Conservation (phyloP, 2,329 filamentous ascomycete genomes). For the Penicillium decumbens region DNA sequence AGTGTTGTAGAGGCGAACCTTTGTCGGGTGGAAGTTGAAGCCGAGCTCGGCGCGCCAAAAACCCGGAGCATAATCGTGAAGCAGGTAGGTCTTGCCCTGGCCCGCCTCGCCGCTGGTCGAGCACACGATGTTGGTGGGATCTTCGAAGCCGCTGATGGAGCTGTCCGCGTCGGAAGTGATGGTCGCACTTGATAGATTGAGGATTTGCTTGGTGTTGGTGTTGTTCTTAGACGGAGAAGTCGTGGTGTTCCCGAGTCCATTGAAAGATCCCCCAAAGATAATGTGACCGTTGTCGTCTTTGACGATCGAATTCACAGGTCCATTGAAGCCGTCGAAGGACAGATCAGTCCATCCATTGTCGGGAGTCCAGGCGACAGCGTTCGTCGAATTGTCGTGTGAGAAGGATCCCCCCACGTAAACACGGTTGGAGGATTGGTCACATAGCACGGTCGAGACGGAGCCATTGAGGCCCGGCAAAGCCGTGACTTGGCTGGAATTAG, state of each 20-base stretch:
- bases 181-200: constrained; percentile 77
- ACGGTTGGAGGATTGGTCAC: constrained; percentile 69
- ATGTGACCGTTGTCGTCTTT: constrained; percentile 78
- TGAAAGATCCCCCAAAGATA: constrained; percentile 87
- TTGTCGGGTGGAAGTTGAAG: constrained; percentile 82
- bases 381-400: constrained; percentile 72
- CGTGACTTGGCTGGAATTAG: constrained; percentile 63
- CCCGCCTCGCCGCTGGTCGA: constrained; percentile 63
- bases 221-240: constrained; percentile 51
- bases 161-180: constrained; percentile 62
- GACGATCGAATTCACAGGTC: constrained; percentile 78
- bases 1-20: constrained; percentile 83
- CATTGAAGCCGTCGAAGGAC: constrained; percentile 92
- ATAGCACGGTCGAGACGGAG: constrained; percentile 74
- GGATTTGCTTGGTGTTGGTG: constrained; percentile 60
- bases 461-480: constrained; percentile 78
- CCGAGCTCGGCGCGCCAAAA: constrained; percentile 79
- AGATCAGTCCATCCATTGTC: constrained; percentile 69
- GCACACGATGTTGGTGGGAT: constrained; percentile 80
- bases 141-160: constrained; percentile 61
- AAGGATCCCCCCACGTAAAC: constrained; percentile 92
- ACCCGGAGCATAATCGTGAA: constrained; percentile 69
- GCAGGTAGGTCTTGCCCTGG: constrained; percentile 74
- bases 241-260: constrained; percentile 76
- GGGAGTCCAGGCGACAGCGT: constrained; percentile 77